Conservation (phyloP, 192 early-diverging fungal species). For the Podila clonocystis region DNA sequence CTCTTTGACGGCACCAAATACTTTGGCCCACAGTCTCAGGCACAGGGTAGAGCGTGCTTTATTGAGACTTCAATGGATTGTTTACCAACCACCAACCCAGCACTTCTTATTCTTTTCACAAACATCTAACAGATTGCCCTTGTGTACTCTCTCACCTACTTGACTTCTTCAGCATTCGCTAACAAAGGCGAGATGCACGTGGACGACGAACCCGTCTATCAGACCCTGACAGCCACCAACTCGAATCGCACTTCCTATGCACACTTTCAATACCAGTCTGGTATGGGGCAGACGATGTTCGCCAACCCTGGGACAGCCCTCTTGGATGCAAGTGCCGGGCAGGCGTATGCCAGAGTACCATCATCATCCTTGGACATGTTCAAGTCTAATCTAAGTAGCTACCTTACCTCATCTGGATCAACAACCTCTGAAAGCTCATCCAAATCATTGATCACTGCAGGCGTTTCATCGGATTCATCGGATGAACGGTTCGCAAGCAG, state of each 20-base stretch:
- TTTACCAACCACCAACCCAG: neutral
- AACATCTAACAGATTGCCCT: neutral
- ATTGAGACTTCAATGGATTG: too few relatives aligned
- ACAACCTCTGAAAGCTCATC: neutral
- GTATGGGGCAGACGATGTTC: neutral
- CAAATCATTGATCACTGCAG: neutral
- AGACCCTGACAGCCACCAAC: neutral
- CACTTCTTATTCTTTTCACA: neutral
- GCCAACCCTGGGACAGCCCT: too few relatives aligned
- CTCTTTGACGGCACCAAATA: too few relatives aligned
- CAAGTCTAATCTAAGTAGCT: neutral
- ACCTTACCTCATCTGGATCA: conserved; percentile 4
- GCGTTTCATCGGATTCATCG: neutral
- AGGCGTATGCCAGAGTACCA: neutral
- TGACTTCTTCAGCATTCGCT: neutral
- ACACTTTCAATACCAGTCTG: neutral
- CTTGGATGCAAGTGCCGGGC: neutral
- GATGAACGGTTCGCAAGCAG: neutral
- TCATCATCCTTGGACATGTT: conserved; percentile 3
- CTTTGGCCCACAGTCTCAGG: too few relatives aligned
- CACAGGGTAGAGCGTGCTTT: too few relatives aligned
- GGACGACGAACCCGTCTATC: conserved; percentile 2
- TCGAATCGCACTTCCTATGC: neutral
- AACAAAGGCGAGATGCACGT: conserved; percentile 1
- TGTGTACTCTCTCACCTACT: neutral